These are phyloP conservation scores for Lasiodiplodia sp. DNA, from an alignment of 2,329 filamentous ascomycete genomes.

Conservation along the genomic window DNA sequence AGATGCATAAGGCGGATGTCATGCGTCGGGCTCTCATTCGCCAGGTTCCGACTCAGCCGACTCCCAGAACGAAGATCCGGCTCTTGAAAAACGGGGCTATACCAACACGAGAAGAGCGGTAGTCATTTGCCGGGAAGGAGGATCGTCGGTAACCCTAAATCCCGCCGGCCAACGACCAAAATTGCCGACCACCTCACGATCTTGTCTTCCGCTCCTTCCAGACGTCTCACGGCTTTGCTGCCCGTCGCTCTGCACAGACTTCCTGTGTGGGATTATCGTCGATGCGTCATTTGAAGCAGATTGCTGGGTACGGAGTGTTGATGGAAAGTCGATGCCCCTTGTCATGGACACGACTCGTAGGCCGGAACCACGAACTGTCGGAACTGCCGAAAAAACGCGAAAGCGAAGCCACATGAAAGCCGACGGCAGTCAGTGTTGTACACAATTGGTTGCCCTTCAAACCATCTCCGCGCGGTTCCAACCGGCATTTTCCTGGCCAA, in stretches of 20 bases:
- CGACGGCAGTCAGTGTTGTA: not conserved
- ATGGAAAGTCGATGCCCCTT: not conserved
- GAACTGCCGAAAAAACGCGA: not conserved
- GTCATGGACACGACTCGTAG: not conserved
- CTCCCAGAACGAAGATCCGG: conserved; percentile 11
- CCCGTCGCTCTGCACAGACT: not conserved
- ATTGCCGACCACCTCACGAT: not conserved
- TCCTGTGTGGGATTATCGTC: not conserved
- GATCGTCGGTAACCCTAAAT: conserved; percentile 17
- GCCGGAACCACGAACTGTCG: not conserved
- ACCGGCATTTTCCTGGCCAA: not conserved
- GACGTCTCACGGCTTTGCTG: not conserved
- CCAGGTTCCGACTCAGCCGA: not conserved
- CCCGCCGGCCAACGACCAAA: not conserved
- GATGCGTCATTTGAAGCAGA: not conserved
- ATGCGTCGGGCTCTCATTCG: not conserved
- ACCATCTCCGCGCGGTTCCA: conserved; percentile 8
- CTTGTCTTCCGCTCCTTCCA: not conserved
- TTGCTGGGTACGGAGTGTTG: not conserved
- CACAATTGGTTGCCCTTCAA: too few relatives aligned
- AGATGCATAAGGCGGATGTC: not conserved
- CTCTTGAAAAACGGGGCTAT: not conserved
- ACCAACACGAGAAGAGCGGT: not conserved
- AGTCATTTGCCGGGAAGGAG: conserved; percentile 17
- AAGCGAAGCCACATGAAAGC: not conserved